Conservation (phyloP, 176 grass and related monocot species). For the Musa itinerans region DNA sequence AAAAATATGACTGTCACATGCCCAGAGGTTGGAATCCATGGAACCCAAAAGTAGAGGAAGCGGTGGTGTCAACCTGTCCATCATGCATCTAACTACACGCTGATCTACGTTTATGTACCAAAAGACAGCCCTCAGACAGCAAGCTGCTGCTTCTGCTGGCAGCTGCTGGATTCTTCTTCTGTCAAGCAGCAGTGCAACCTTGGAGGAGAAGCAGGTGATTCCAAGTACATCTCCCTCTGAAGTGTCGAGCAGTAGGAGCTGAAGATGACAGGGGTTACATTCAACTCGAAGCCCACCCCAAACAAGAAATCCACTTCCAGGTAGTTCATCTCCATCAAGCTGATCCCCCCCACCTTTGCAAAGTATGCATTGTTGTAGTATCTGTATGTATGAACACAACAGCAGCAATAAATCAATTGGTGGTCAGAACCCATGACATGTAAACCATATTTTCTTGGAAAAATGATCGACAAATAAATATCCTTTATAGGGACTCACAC, state of each 20-base stretch:
- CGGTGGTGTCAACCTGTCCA: neutral
- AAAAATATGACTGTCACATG: neutral
- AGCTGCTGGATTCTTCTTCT: conserved; percentile 46
- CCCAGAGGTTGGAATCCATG: too few species aligned
- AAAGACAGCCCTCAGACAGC: conserved; percentile 36
- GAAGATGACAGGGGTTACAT: conserved; percentile 72
- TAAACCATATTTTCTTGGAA: too few species aligned
- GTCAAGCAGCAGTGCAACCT: conserved; percentile 36
- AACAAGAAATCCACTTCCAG: conserved; percentile 95
- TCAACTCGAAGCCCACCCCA: conserved; percentile 87
- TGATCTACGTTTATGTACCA: neutral
- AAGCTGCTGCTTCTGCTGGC: conserved; percentile 46
- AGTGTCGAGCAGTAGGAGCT: conserved; percentile 71
- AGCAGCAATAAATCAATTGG: neutral
- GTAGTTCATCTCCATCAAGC: conserved; percentile 93
- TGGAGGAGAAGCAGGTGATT: conserved; percentile 29
- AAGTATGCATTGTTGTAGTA: conserved; percentile 99
- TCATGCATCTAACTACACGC: neutral
- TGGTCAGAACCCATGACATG: neutral
- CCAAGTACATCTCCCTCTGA: conserved; percentile 73
- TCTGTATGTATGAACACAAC: conserved; percentile 34
- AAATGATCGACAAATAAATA: too few species aligned
- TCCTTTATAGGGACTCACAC: too few species aligned
- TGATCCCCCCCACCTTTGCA: conserved; percentile 89
- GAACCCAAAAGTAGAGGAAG: too few species aligned